Evolutionary conservation across 1,139 yeast genomes (phyloP).

Genomic region (Insectozyma bohioensis): DNA sequence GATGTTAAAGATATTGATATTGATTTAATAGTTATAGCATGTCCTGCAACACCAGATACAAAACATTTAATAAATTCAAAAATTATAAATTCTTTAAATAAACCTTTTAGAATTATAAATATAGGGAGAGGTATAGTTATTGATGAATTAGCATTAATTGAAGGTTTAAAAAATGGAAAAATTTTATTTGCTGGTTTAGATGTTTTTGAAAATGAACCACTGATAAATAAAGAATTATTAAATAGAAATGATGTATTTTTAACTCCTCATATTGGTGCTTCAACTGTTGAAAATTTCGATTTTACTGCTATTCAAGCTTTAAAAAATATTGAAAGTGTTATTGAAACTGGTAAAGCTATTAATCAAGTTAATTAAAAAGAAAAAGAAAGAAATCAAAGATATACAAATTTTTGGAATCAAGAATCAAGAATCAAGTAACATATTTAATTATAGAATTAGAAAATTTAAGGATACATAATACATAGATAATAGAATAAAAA

Average conservation of each 20-base stretch:
- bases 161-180: conserved; percentile 66
- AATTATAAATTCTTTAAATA: conserved; percentile 45
- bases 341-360: conserved; percentile 32
- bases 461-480: too few relatives aligned
- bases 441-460: too few relatives aligned
- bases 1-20: conserved; percentile 33
- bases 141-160: conserved; percentile 71
- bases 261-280: conserved; percentile 78
- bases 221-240: conserved; percentile 50
- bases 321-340: conserved; percentile 43
- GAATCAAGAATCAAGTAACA: too few relatives aligned
- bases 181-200: conserved; percentile 76
- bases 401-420: too few relatives aligned
- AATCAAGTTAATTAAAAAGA: conserved; percentile 35
- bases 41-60: conserved; percentile 67
- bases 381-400: neutral
- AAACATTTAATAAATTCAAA: conserved; percentile 51
- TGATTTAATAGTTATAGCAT: conserved; percentile 65
- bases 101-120: conserved; percentile 67
- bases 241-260: conserved; percentile 65
- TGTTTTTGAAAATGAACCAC: conserved; percentile 73
- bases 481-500: too few relatives aligned
- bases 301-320: conserved; percentile 48
- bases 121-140: conserved; percentile 76
- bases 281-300: conserved; percentile 55